Evolutionary conservation across 345 rosid species (phyloP).

Genomic region (Rhizophora apiculata): DNA sequence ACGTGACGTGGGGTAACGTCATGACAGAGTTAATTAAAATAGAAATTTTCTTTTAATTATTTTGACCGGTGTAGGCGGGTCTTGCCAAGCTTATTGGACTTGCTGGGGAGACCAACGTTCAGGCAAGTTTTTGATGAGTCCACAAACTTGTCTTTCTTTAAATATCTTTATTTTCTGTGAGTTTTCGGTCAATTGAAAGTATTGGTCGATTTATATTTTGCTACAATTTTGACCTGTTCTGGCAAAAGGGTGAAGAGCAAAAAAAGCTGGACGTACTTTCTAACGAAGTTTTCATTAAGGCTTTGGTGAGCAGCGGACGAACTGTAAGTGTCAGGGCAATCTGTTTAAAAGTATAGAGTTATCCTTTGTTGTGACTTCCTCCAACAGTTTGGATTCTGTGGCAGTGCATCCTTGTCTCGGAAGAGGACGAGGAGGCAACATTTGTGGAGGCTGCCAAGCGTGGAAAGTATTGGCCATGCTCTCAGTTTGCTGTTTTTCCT

Average conservation of each 20-base stretch:
- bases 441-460: constrained; percentile 72
- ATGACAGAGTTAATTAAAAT: no score
- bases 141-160: neutral
- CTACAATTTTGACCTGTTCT: neutral
- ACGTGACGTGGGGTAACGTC: no score
- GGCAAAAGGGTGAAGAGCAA: constrained; percentile 88
- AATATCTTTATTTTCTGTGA: neutral
- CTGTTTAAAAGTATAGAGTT: neutral
- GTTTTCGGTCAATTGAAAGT: neutral
- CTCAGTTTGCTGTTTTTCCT: constrained; percentile 4
- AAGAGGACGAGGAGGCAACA: constrained; percentile 94
- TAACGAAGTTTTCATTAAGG: constrained; percentile 88
- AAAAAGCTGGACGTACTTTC: constrained; percentile 97
- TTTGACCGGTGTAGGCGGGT: constrained; percentile 68
- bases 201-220: neutral
- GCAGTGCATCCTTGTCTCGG: constrained; percentile 94
- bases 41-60: neutral
- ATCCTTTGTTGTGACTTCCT: constrained; percentile 1
- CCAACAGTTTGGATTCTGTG: constrained; percentile 18
- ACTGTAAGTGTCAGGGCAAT: constrained; percentile 51
- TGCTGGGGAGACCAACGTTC: constrained; percentile 95
- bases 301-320: constrained; percentile 92
- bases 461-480: constrained; percentile 52
- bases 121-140: constrained; percentile 43
- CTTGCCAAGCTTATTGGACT: constrained; percentile 93